Evolutionary conservation across 2,329 filamentous ascomycete genomes (phyloP), one percentile per base, ranked within the genome.

Genomic region (Raffaelea albimanens): DNA sequence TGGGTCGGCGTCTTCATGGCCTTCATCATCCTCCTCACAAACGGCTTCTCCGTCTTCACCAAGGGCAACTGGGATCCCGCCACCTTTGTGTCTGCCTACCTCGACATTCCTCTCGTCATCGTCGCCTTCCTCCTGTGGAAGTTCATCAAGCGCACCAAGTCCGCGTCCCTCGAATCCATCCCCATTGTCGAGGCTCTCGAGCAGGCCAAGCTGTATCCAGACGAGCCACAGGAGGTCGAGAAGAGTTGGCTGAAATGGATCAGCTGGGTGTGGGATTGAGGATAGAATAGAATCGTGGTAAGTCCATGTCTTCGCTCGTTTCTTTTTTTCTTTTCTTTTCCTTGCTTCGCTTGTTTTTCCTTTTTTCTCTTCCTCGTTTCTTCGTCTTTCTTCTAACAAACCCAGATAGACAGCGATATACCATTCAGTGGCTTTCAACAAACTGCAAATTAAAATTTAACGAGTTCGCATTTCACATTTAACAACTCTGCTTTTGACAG

Each of bases 1-100:
- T 70, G 63, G 34, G 53, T 61, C 40, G 61, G 50, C 3, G 33
- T 56, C 8, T 43, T 49, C 44, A 46, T 56, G 43, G 50, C 46
- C 21, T 51, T 75, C 3, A 61, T 85, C 44, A 80, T 87, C 51
- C 71, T 80, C 45, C 50, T 86, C 20, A 85, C 83, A 0, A 81
- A 81, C 58, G 83, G 83, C 3, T 87, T 86, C 63, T 79, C 78
- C 10, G 72, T 75, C 5, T 86, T 85, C 58, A 80, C 86, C 21
- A 49, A 42, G 23, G 53, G 51, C 36, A 54, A 71, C 8, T 86
- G 82, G 76, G 69, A 65, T 56, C 73, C 73, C 5, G 69, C 69
- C 46, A 65, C 71, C 40, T 87, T 86, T 56, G 83, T 85, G 52
- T 71, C 77, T 3, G 70, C 74, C 13, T 86, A 85, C 55, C 60